Evolutionary conservation across 1,284 basidiomycete genomes (phyloP).

Genomic region (Sanghuangporus baumii): DNA sequence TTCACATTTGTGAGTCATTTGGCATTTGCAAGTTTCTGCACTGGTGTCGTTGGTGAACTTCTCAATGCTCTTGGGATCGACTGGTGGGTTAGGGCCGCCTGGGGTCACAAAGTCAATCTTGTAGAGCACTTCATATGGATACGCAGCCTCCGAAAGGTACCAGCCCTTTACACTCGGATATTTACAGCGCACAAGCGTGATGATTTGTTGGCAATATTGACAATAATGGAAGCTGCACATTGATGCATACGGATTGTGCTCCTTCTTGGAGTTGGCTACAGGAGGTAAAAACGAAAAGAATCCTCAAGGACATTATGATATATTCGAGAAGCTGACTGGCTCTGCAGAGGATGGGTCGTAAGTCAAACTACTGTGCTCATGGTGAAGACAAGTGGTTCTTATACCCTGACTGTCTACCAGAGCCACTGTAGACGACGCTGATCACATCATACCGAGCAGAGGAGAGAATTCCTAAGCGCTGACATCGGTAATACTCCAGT

Average conservation of each 20-base stretch:
- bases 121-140: slow-evolving; percentile 74
- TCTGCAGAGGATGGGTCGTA: not conserved
- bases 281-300: slow-evolving; percentile 77
- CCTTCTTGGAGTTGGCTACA: slow-evolving; percentile 51
- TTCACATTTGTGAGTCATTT: slow-evolving; percentile 59
- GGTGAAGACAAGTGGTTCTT: not conserved
- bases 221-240: not conserved
- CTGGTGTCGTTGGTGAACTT: too few relatives aligned
- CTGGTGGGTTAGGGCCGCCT: slow-evolving; percentile 64
- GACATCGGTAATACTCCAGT: too few relatives aligned
- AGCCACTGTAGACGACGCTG: too few relatives aligned
- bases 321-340: not conserved
- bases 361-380: not conserved
- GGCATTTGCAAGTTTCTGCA: slow-evolving; percentile 51
- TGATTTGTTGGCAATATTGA: not conserved
- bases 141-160: slow-evolving; percentile 73
- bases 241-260: slow-evolving; percentile 40
- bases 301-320: slow-evolving; percentile 28
- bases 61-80: slow-evolving; percentile 61
- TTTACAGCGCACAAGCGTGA: not conserved
- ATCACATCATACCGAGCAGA: too few relatives aligned
- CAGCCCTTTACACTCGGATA: slow-evolving; percentile 42
- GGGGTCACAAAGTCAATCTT: slow-evolving; percentile 69
- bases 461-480: too few relatives aligned
- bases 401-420: too few relatives aligned